These are phyloP conservation scores for Adansonia digitata DNA, from an alignment of 345 rosid species.

Conservation along the genomic window DNA sequence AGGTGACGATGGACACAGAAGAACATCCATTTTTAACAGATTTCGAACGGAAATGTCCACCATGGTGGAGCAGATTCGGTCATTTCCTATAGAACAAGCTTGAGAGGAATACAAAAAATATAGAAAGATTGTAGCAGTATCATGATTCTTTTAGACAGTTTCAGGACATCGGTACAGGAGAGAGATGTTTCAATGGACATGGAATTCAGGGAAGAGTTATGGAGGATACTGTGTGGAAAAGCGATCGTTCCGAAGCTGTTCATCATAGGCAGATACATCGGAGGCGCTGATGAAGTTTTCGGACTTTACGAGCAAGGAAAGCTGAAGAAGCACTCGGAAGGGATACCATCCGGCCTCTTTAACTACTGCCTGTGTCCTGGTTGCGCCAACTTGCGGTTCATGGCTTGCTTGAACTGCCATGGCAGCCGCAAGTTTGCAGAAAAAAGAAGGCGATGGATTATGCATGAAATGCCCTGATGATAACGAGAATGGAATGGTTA, in stretches of 20 bases:
- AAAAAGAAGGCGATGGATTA: conserved; percentile 9
- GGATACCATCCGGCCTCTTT: conserved; percentile 24
- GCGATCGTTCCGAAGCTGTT: conserved; percentile 74
- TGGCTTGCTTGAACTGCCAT: conserved; percentile 54
- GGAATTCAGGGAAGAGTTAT: conserved; percentile 73
- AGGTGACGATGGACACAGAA: neutral
- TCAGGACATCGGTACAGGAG: conserved; percentile 44
- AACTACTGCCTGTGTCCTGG: conserved; percentile 26
- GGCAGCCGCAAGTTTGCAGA: conserved; percentile 57
- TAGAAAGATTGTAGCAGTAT: conserved; percentile 67
- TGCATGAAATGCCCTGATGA: conserved; percentile 52
- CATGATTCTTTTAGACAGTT: conserved; percentile 58
- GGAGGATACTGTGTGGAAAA: conserved; percentile 51
- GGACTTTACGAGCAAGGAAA: conserved; percentile 71
- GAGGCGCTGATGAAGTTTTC: conserved; percentile 80
- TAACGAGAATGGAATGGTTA: conserved; percentile 82
- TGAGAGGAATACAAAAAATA: conserved; percentile 75
- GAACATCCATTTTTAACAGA: conserved; percentile 24
- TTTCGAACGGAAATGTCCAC: conserved; percentile 56
- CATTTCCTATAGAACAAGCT: conserved; percentile 69
- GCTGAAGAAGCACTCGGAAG: conserved; percentile 65
- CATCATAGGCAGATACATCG: conserved; percentile 67
- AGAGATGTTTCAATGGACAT: conserved; percentile 76
- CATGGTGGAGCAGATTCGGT: conserved; percentile 65
- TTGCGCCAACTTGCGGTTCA: conserved; percentile 56